Conservation (phyloP, 2,329 filamentous ascomycete species). For the Coniochaeta sp. region DNA sequence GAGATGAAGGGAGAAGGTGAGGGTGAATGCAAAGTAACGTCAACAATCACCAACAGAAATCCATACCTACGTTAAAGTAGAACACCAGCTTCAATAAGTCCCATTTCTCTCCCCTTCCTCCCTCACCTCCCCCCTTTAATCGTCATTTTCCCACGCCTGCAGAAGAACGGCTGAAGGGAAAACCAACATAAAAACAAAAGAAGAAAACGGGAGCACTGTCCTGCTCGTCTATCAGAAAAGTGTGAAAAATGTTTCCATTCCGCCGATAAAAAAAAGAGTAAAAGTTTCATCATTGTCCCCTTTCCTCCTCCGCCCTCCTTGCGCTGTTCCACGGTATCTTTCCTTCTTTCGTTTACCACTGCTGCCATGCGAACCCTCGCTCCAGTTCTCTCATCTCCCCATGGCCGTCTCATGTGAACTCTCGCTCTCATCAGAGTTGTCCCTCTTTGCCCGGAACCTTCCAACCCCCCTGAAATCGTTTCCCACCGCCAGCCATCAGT, state of each 20-base stretch:
- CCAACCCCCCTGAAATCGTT: no score
- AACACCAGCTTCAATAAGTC: no score
- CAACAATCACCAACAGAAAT: background rate
- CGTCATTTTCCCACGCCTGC: background rate
- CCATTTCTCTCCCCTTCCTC: no score
- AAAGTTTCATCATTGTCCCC: background rate
- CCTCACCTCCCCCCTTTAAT: background rate
- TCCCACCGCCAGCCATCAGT: no score
- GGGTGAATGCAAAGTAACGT: background rate
- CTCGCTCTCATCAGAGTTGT: background rate
- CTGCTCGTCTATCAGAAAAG: slow-evolving; percentile 1
- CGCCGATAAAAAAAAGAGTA: background rate
- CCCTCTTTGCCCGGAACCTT: no score
- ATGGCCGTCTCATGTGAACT: background rate
- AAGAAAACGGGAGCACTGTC: background rate
- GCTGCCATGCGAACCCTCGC: no score
- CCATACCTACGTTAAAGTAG: background rate
- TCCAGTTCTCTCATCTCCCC: background rate
- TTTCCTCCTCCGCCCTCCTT: background rate
- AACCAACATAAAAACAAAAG: background rate
- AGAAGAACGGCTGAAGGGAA: background rate
- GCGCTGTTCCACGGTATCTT: background rate
- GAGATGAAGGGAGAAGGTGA: no score
- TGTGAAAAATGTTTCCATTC: background rate
- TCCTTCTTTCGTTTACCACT: background rate